Conservation (phyloP, 768 basidiomycete genomes). For the Cystobasidium tubakii region DNA sequence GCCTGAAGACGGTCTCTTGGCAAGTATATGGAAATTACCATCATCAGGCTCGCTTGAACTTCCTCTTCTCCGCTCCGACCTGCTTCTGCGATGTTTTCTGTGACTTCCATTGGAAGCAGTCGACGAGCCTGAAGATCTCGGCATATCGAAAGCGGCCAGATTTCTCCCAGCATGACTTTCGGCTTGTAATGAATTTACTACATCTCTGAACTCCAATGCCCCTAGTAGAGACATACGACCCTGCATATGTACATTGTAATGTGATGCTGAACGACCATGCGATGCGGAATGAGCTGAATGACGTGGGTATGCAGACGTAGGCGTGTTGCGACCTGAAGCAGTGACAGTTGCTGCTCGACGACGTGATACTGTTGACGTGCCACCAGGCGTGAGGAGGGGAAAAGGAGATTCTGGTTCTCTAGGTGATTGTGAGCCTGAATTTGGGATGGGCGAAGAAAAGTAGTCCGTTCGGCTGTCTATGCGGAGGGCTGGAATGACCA, state of each 20-base stretch:
- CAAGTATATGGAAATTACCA: not conserved
- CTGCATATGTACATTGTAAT: constrained; percentile 4
- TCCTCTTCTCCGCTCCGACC: not conserved
- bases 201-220: constrained; percentile 89
- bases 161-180: constrained; percentile 56
- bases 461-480: not conserved
- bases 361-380: not conserved
- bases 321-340: not conserved
- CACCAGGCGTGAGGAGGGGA: not conserved
- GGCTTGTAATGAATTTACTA: constrained; percentile 70
- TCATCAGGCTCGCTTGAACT: constrained; percentile 3
- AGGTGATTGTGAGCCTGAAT: constrained; percentile 1
- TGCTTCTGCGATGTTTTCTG: not conserved
- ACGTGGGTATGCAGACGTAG: constrained; percentile 36
- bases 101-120: not conserved
- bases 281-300: constrained; percentile 55
- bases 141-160: constrained; percentile 28
- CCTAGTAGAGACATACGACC: constrained; percentile 68
- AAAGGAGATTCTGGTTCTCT: not conserved
- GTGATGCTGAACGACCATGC: constrained; percentile 51
- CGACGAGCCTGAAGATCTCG: not conserved
- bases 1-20: not conserved
- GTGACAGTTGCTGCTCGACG: constrained; percentile 22
- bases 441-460: constrained; percentile 26
- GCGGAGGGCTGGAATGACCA: constrained; percentile 8